phyloP scores from a whole-genome alignment of 2,329 filamentous ascomycete species.

The Sclerotinia nivalis region DNA sequence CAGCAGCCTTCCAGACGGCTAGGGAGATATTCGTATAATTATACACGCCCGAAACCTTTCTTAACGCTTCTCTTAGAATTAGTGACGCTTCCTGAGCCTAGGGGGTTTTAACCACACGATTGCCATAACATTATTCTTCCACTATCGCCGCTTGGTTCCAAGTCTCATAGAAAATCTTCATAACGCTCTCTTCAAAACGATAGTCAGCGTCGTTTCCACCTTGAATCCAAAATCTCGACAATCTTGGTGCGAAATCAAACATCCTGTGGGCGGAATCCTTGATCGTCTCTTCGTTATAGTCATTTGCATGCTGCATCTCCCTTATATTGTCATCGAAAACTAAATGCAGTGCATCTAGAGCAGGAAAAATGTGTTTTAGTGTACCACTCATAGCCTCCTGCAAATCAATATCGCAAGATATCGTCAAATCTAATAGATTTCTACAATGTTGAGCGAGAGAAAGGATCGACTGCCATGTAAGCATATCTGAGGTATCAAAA shows the following conservation, averaged over 20 bases:
- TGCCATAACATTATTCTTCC: background rate
- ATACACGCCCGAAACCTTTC: background rate
- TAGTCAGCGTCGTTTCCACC: background rate
- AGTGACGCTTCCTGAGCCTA: background rate
- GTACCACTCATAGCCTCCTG: background rate
- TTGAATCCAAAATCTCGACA: background rate
- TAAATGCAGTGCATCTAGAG: background rate
- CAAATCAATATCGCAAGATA: constrained; percentile 5
- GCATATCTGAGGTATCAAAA: background rate
- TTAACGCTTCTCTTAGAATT: background rate
- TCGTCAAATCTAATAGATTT: background rate
- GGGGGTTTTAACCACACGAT: no score
- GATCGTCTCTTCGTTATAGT: background rate
- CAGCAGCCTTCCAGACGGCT: background rate
- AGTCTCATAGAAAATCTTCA: background rate
- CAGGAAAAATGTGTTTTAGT: background rate
- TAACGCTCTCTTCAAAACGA: background rate
- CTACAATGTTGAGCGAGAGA: constrained; percentile 2
- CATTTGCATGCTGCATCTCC: background rate
- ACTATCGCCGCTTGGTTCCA: no score
- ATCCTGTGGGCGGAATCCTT: background rate
- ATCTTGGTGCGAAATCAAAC: background rate
- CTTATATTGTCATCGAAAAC: background rate
- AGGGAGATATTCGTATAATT: background rate
- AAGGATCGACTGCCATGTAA: background rate